phyloP scores from a whole-genome alignment of 768 basidiomycete genomes.

The Calvatia gigantea region DNA sequence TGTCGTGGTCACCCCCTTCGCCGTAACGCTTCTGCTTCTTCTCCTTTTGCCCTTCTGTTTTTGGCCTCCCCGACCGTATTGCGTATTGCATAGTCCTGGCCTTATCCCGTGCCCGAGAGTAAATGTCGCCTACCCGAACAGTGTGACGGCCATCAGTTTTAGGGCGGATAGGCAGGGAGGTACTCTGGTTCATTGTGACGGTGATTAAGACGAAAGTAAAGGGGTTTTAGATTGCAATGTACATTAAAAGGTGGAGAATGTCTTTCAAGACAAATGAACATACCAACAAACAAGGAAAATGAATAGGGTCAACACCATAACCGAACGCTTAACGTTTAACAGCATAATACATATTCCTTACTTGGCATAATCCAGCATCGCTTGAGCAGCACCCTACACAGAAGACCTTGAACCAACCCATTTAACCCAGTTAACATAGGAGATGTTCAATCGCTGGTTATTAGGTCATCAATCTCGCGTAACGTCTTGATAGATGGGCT shows the following conservation, averaged over 20 bases:
- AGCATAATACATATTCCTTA: not conserved
- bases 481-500: slow-evolving; percentile 44
- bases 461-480: slow-evolving; percentile 20
- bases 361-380: too few relatives aligned
- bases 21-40: not conserved
- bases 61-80: not conserved
- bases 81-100: slow-evolving; percentile 1
- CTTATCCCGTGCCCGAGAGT: not conserved
- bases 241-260: too few relatives aligned
- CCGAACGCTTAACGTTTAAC: not conserved
- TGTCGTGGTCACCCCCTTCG: not conserved
- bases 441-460: too few relatives aligned
- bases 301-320: too few relatives aligned
- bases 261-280: too few relatives aligned
- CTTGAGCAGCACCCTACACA: too few relatives aligned
- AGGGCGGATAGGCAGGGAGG: not conserved
- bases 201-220: not conserved
- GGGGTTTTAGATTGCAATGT: too few relatives aligned
- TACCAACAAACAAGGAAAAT: too few relatives aligned
- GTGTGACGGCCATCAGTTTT: not conserved
- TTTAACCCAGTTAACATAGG: too few relatives aligned
- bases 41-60: not conserved
- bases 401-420: too few relatives aligned
- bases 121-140: not conserved
- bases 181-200: not conserved